Conservation (phyloP, 257 asterid species). For the Solanum chmielewskii region DNA sequence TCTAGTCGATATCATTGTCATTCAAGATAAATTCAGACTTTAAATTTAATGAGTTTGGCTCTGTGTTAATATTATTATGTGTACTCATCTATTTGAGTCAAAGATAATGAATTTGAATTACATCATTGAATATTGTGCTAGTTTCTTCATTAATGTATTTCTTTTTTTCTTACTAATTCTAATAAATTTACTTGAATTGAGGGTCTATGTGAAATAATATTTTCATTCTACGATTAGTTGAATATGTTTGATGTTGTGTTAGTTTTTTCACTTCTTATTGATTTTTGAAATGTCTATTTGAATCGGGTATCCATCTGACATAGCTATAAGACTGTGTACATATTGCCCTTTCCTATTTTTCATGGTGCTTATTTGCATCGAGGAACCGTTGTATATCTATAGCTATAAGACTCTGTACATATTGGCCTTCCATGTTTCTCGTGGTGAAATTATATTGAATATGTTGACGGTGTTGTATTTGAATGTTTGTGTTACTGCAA, state of each 20-base stretch:
- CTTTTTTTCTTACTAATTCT: background rate
- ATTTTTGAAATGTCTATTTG: background rate
- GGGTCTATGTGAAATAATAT: accelerated
- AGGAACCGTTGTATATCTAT: too few species aligned
- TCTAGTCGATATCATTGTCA: background rate
- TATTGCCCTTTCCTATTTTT: background rate
- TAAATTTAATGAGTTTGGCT: background rate
- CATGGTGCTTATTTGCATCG: background rate
- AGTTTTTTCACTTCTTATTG: background rate
- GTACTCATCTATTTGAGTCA: background rate
- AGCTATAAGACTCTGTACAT: background rate
- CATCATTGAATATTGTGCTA: background rate
- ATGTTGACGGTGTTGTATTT: background rate
- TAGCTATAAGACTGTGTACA: background rate
- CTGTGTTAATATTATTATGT: background rate
- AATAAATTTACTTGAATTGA: accelerated
- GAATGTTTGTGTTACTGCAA: background rate
- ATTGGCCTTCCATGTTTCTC: accelerated
- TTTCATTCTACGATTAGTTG: background rate
- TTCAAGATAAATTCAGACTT: accelerated
- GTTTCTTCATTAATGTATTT: background rate
- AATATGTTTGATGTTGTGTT: background rate
- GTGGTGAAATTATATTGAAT: background rate
- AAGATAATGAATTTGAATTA: background rate
- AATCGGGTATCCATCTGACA: too few species aligned